Base-by-base conservation (phyloP, 2,329 filamentous ascomycete species). In the Epichloe sibirici region DNA sequence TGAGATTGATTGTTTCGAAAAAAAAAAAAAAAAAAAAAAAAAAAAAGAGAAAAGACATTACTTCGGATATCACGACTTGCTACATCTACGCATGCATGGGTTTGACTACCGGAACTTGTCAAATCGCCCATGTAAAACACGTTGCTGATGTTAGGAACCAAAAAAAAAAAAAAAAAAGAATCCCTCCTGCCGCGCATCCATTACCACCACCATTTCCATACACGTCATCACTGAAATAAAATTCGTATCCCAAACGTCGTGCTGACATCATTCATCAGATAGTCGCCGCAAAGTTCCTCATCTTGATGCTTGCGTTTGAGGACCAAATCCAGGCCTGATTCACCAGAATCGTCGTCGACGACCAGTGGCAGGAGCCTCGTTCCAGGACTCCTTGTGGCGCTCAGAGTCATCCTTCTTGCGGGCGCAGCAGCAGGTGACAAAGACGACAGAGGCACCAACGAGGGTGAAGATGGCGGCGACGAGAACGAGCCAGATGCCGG, bases 381-480 rank as follows among this genome's bases (percentile, higher is more conserved):
- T 55, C 54, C 59, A 64, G 13, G 51, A 38, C 21, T 58, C 56
- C 59, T 65, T 65, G 56, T 53, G 58, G 42, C 53, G 55, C 54
- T 57, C 58, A 25, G 56, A 57, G 34, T 47, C 55, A 42, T 66
- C 63, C 55, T 66, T 66, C 58, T 69, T 58, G n/a, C 77, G 68
- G 8, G 72, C 69, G 51, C 73, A 74, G 67, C 76, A 83, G 73
- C 81, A 85, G 6, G 78, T 79, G 58, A 83, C 69, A 59, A 85
- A 76, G 53, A 85, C 73, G 48, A 84, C 58, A 51, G 81, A 56
- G 21, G 75, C 74, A 8, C 74, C 81, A 28, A 83, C 53, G 50
- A 84, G 71, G 21, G 75, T 68, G 58, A 73, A 71, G 54, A 82
- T 68, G 56, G 77, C 78, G 2, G 76, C 74, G 7, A 68, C 80